Percentiles rank a stretch among this genome's conserved stretches.
Conservation (phyloP, 495 filamentous ascomycete genomes). For the Daldinia vernicosa region DNA sequence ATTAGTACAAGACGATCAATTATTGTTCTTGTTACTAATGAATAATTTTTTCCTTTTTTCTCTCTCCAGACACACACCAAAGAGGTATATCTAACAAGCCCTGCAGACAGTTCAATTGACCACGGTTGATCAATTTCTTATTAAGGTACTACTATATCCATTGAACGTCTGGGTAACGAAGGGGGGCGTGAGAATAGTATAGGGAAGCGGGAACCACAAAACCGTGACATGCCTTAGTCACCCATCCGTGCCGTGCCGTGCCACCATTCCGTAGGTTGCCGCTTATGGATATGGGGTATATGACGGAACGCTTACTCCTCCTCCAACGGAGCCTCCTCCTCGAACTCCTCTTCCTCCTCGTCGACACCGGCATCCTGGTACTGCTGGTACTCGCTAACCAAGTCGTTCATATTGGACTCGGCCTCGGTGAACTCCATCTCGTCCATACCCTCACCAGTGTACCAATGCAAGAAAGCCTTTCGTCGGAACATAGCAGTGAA, state of each 20-base stretch:
- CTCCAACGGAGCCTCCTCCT: slow-evolving; percentile 61
- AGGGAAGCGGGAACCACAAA: slow-evolving; percentile 37
- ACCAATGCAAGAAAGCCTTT: slow-evolving; percentile 99
- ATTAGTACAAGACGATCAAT: slow-evolving; percentile 44
- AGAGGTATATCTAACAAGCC: slow-evolving; percentile 48
- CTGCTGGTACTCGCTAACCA: slow-evolving; percentile 99
- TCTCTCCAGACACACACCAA: slow-evolving; percentile 43
- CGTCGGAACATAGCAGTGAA: slow-evolving; percentile 99
- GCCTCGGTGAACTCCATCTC: slow-evolving; percentile 99
- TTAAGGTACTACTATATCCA: slow-evolving; percentile 40
- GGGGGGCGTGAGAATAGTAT: slow-evolving; percentile 46
- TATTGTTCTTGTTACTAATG: slow-evolving; percentile 45
- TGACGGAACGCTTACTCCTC: slow-evolving; percentile 42
- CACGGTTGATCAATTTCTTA: slow-evolving; percentile 40
- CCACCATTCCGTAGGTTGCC: slow-evolving; percentile 26
- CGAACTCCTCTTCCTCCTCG: slow-evolving; percentile 72
- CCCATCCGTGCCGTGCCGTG: slow-evolving; percentile 29
- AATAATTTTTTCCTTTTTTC: slow-evolving; percentile 34
- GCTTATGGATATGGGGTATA: slow-evolving; percentile 39
- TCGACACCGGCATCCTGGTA: slow-evolving; percentile 97
- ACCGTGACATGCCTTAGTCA: slow-evolving; percentile 27
- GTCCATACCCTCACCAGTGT: slow-evolving; percentile 99
- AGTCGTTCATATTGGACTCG: slow-evolving; percentile 99
- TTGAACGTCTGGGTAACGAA: slow-evolving; percentile 41
- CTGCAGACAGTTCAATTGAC: slow-evolving; percentile 39